Evolutionary conservation across 805 yeast species (phyloP).

Genomic region (Maudiozyma barnettii): DNA sequence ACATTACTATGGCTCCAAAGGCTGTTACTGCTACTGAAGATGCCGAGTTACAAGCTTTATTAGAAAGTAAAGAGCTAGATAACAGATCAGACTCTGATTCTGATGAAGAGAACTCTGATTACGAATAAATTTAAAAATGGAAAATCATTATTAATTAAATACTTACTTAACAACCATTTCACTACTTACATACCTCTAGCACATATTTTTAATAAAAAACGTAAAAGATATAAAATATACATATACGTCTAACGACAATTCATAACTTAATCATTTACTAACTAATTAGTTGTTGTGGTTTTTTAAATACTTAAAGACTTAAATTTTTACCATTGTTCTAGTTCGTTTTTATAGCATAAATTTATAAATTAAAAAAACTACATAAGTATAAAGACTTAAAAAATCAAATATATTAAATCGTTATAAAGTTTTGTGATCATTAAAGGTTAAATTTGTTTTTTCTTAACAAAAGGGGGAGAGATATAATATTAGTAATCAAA

Average conservation of each 20-base stretch:
- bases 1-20: slow-evolving; percentile 95
- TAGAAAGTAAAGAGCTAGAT: slow-evolving; percentile 88
- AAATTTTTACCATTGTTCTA: too few relatives aligned
- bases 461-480: background rate
- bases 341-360: background rate
- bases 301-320: too few relatives aligned
- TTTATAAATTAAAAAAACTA: background rate
- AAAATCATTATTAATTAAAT: too few relatives aligned
- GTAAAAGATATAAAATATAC: background rate
- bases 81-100: slow-evolving; percentile 78
- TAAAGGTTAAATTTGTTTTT: background rate
- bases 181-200: too few relatives aligned
- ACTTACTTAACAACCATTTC: too few relatives aligned
- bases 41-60: slow-evolving; percentile 90
- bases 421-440: background rate
- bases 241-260: too few relatives aligned
- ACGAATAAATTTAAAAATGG: slow-evolving; percentile 20
- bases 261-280: too few relatives aligned
- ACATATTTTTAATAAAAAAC: background rate
- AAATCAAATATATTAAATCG: background rate
- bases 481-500: too few relatives aligned
- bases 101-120: slow-evolving; percentile 49
- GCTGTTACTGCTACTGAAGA: slow-evolving; percentile 98
- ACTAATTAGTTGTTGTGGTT: too few relatives aligned
- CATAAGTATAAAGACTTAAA: background rate